These are phyloP conservation scores for Gelatoporia subvermispora DNA, from an alignment of 768 basidiomycete genomes.

Conservation along the genomic window DNA sequence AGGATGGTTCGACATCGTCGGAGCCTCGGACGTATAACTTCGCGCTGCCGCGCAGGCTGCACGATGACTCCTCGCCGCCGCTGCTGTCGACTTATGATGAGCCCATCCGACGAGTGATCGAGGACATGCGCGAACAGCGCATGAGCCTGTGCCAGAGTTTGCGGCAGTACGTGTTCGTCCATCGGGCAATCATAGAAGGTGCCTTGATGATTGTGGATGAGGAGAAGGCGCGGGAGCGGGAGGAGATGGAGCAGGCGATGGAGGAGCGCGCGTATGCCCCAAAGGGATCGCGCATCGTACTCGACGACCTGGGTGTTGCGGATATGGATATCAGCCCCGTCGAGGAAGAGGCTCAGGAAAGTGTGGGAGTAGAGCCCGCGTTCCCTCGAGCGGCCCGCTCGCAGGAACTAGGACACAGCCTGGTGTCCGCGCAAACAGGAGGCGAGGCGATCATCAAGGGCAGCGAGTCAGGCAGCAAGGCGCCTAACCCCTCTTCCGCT, in stretches of 20 bases:
- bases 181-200: constrained; percentile 80
- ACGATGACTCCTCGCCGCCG: constrained; percentile 47
- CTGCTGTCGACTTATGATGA: constrained; percentile 61
- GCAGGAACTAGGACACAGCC: background rate
- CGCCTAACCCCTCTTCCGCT: background rate
- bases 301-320: too few species aligned
- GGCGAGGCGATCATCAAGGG: constrained; percentile 7
- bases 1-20: constrained; percentile 5
- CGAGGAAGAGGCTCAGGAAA: background rate
- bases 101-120: constrained; percentile 77
- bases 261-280: constrained; percentile 1
- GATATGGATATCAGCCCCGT: background rate
- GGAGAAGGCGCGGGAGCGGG: constrained; percentile 41
- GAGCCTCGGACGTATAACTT: constrained; percentile 40
- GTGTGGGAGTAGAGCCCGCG: background rate
- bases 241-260: constrained; percentile 13
- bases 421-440: constrained; percentile 9
- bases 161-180: constrained; percentile 92
- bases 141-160: constrained; percentile 96
- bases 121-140: constrained; percentile 92
- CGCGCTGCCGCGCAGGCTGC: constrained; percentile 57
- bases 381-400: background rate
- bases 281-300: too few species aligned
- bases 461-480: constrained; percentile 5
- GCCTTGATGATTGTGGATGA: constrained; percentile 74